Base-by-base conservation (phyloP, 2,329 filamentous ascomycete genomes). In the Fusarium sp. region DNA sequence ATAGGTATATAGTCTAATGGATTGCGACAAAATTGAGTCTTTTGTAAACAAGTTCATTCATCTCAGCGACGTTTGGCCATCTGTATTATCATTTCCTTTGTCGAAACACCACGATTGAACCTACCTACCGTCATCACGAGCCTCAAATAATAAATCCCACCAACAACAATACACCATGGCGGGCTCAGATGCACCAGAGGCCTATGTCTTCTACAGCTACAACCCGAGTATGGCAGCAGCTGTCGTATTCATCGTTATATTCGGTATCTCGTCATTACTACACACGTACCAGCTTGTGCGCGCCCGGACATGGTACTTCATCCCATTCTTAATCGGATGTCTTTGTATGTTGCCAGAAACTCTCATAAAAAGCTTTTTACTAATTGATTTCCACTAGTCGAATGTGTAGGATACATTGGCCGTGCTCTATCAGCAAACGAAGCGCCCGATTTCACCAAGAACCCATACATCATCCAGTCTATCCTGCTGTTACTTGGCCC, bases 311-410 rank as follows among this genome's bases (percentile, higher is more conserved):
- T 86, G 83, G 83, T 87, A 84, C 71, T 82, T 85, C 67, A 82
- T 84, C 4, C 82, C 85, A 0, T 83, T 87, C 40, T 68, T 83
- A 5, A 76, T 87, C 24, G 85, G 86, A n/a, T 83, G 83, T 44
- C 60, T 82, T n/a, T 84, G 84, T 86, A 79, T 68, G 78, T 68
- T 11, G 4, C 11, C 22, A 4, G 5, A 6, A 24, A 10, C 6
- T 4, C 15, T 26, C 13, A 5, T 4, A 1, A 4, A 14, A 32
- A 28, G 28, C 14, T 2, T 33, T 20, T 19, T 24, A n/a, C 56
- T 56, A 15, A 61, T n/a, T 10, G 1, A 8, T 2, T 8, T 17
- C 15, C 39, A 9, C 5, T 9, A 76, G 75, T 77, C 13, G 74
- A 77, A 53, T 56, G 69, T 6, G 48, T 76, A 39, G 75, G 75